Evolutionary conservation across 306 rosid species (phyloP), one percentile per base, ranked within the genome.

Genomic region (Cucumis cinereus): DNA sequence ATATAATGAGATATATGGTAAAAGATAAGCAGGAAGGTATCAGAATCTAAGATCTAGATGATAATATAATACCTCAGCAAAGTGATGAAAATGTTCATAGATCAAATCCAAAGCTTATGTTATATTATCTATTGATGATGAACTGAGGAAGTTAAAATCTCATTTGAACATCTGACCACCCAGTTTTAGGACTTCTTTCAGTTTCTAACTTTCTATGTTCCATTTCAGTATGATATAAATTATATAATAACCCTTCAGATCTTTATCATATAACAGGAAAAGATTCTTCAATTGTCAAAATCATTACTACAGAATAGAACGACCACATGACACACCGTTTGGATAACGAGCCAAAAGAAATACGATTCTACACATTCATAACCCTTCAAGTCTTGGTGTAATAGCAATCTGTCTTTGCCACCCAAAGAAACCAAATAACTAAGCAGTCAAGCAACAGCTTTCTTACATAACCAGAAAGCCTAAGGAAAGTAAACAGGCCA

Each of bases 401-500:
- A 52, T 10, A 35, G 16, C 10, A 72, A 26, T 74, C 47, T 72
- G 16, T 9, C 7, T 74, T 20, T 23, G 59, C 36, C 20, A 33
- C 35, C 22, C 9, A 7, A 20, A 55, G 20, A 3, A 38, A 36
- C 36, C 35, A 74, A 19, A 58, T 74, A 54, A 74, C 53, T 58
- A 56, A 20, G 77, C 53, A 33, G 52, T 33, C 47, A n/a, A 24
- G 58, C 15, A 62, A 20, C 40, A 54, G 52, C 58, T 80, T 73
- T 68, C 72, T 73, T n/a, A 77, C 38, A 49, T 35, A 62, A 70
- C 55, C 68, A 62, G 33, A 64, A 40, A 69, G 53, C 75, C 84
- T 87, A 91, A 63, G 96, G 93, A 82, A 94, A 94, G 85, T 86
- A 91, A 71, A 80, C 8, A 35, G 97, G 94, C 96, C 91, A 89